phyloP scores from a whole-genome alignment of 2,329 filamentous ascomycete species.

The Neofusicoccum sp. region DNA sequence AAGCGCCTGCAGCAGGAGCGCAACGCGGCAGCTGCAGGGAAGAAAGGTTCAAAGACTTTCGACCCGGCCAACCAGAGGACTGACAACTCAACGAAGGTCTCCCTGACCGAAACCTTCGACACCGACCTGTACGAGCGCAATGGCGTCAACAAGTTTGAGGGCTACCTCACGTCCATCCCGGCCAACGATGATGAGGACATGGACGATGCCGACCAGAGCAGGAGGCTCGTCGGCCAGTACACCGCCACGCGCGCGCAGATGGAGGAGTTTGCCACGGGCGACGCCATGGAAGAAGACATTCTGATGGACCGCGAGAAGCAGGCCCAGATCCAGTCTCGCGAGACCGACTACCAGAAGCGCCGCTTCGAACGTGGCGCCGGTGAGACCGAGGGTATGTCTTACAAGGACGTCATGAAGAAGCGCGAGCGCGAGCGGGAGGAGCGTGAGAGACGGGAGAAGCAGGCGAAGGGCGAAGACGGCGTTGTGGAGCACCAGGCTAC shows the following conservation, averaged over 20 bases:
- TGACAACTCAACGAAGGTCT: conserved; percentile 84
- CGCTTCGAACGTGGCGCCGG: conserved; percentile 78
- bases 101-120: conserved; percentile 85
- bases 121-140: conserved; percentile 81
- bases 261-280: conserved; percentile 87
- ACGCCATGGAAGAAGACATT: conserved; percentile 89
- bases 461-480: conserved; percentile 59
- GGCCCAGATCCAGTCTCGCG: conserved; percentile 84
- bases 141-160: conserved; percentile 76
- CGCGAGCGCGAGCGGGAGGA: conserved; percentile 93
- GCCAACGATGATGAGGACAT: conserved; percentile 76
- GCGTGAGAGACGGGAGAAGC: conserved; percentile 70
- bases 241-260: conserved; percentile 90
- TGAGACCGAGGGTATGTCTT: conserved; percentile 76
- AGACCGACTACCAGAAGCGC: conserved; percentile 97
- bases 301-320: conserved; percentile 83
- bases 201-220: conserved; percentile 67
- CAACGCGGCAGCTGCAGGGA: conserved; percentile 72
- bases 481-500: conserved; percentile 68
- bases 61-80: conserved; percentile 77
- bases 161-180: conserved; percentile 88
- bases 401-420: conserved; percentile 85
- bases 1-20: conserved; percentile 89
- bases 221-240: conserved; percentile 88
- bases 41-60: conserved; percentile 78